phyloP scores from a whole-genome alignment of 1,284 basidiomycete genomes.

The Phellopilus nigrolimitatus region DNA sequence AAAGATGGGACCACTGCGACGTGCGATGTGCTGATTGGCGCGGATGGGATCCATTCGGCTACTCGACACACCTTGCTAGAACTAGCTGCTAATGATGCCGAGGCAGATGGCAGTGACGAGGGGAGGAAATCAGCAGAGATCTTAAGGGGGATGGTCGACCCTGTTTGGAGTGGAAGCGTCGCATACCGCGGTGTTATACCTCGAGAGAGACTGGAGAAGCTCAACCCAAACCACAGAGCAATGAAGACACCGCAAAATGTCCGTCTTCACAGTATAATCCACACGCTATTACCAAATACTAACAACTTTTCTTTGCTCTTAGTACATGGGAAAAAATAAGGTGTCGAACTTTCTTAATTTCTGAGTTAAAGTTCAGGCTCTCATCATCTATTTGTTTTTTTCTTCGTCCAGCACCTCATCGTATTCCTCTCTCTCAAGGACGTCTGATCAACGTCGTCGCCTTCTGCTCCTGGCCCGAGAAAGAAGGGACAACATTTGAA shows the following conservation, averaged over 20 bases:
- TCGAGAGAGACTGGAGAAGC: conserved; percentile 25
- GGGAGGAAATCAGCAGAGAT: conserved; percentile 21
- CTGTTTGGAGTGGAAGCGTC: conserved; percentile 33
- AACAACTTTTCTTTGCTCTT: conserved; percentile 5
- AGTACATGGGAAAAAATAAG: conserved; percentile 16
- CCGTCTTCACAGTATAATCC: conserved; percentile 18
- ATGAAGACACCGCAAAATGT: conserved; percentile 35
- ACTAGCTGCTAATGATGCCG: conserved; percentile 2
- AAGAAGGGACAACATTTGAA: conserved; percentile 11
- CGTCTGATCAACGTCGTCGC: conserved; percentile 16
- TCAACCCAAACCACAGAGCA: conserved; percentile 33
- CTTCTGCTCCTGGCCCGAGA: conserved; percentile 13
- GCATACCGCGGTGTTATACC: conserved; percentile 36
- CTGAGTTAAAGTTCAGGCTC: not conserved
- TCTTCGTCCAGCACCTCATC: conserved; percentile 5
- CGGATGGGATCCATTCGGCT: conserved; percentile 40
- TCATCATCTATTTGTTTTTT: no score
- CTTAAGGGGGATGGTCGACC: conserved; percentile 27
- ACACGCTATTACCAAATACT: not conserved
- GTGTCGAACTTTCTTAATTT: not conserved
- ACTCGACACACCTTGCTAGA: conserved; percentile 21
- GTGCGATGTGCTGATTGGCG: conserved; percentile 46
- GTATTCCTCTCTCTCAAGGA: conserved; percentile 5
- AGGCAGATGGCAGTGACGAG: conserved; percentile 16
- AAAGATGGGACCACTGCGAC: conserved; percentile 37